These are phyloP conservation scores for Pleurotus djamor DNA, from an alignment of 768 basidiomycete genomes.

Conservation along the genomic window DNA sequence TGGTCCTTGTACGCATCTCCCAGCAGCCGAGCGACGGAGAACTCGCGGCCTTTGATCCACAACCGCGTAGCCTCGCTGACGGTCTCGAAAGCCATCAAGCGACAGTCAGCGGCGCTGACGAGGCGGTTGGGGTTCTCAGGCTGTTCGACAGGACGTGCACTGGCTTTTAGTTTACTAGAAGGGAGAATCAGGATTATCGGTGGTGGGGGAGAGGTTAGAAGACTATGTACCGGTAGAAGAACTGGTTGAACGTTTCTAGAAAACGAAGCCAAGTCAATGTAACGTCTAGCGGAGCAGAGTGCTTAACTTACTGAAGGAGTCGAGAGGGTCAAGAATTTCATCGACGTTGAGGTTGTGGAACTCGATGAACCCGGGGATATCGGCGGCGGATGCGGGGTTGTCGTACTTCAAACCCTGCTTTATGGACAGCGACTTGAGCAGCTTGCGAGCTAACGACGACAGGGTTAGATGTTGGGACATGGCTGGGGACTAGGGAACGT, in stretches of 20 bases:
- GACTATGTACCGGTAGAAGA: constrained; percentile 46
- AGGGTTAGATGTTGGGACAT: constrained; percentile 4
- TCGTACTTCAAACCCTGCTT: constrained; percentile 97
- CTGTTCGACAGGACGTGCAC: constrained; percentile 71
- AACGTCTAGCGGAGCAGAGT: not conserved
- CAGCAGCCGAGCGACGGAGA: constrained; percentile 75
- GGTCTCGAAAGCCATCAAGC: constrained; percentile 92
- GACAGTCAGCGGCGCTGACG: constrained; percentile 92
- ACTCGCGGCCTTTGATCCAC: constrained; percentile 98
- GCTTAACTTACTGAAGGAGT: constrained; percentile 70
- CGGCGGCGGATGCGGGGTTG: constrained; percentile 75
- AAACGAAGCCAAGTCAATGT: not conserved
- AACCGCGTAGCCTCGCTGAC: constrained; percentile 82
- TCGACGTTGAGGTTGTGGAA: constrained; percentile 84
- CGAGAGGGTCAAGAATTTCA: constrained; percentile 81
- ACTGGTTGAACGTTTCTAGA: constrained; percentile 88
- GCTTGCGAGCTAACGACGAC: constrained; percentile 55
- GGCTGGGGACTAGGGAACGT: not conserved
- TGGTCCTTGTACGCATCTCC: constrained; percentile 75
- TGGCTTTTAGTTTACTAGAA: constrained; percentile 78
- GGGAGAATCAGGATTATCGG: not conserved
- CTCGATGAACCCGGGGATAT: constrained; percentile 85
- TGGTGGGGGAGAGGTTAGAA: not conserved
- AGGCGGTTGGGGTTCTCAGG: constrained; percentile 76
- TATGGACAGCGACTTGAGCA: constrained; percentile 86